These are phyloP conservation scores for Aureobasidium sp. DNA, from an alignment of 2,329 filamentous ascomycete genomes.

Conservation along the genomic window DNA sequence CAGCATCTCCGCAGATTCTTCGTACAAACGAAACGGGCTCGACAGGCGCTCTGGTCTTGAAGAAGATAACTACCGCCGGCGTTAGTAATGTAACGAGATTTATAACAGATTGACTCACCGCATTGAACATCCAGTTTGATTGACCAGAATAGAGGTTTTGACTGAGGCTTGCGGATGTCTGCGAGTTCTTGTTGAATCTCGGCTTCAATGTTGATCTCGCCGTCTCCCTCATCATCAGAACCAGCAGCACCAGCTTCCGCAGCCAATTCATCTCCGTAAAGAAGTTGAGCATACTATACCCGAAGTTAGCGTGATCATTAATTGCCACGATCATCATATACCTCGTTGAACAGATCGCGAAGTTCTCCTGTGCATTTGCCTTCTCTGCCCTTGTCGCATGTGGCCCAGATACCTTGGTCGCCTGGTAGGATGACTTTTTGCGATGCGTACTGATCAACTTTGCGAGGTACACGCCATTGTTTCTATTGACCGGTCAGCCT, in stretches of 20 bases:
- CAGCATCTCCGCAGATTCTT: constrained; percentile 49
- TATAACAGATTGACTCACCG: constrained; percentile 32
- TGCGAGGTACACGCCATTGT: constrained; percentile 11
- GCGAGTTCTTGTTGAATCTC: constrained; percentile 65
- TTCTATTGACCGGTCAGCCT: constrained; percentile 1
- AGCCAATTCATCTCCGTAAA: constrained; percentile 2
- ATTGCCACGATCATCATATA: neutral
- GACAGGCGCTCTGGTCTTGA: constrained; percentile 47
- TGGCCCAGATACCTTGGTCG: constrained; percentile 69
- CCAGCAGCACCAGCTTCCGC: constrained; percentile 29
- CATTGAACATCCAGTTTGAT: constrained; percentile 49
- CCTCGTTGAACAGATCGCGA: constrained; percentile 52
- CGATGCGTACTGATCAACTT: neutral
- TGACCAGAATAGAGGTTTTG: constrained; percentile 43
- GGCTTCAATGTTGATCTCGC: constrained; percentile 56
- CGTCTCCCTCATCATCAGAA: constrained; percentile 31
- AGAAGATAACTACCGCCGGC: constrained; percentile 46
- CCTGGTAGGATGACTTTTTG: constrained; percentile 51
- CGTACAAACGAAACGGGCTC: constrained; percentile 54
- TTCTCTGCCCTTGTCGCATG: constrained; percentile 65
- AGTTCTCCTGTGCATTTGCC: constrained; percentile 61
- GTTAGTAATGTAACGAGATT: neutral
- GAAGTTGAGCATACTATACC: constrained; percentile 3
- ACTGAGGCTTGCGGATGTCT: constrained; percentile 46
- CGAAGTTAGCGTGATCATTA: neutral